Percentiles rank a stretch among this genome's conserved stretches.
These are phyloP conservation scores for Nakazawaea peltata DNA, from an alignment of 805 yeast genomes.

Conservation along the genomic window DNA sequence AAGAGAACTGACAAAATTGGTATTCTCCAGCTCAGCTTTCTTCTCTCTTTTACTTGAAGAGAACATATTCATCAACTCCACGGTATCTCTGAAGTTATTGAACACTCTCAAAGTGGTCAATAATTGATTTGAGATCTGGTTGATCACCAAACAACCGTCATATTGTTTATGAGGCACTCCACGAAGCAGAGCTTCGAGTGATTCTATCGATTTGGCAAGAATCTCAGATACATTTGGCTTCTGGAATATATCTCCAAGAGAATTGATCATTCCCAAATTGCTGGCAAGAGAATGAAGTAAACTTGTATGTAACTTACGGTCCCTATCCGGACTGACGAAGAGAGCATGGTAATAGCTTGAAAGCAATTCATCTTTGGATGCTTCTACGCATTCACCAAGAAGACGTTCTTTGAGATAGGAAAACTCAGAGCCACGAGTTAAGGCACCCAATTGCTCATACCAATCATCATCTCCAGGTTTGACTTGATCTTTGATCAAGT, in stretches of 20 bases:
- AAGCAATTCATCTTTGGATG: background rate
- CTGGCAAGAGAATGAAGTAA: conserved; percentile 8
- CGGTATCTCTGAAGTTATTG: conserved; percentile 25
- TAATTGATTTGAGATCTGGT: conserved; percentile 55
- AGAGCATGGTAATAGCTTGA: conserved; percentile 5
- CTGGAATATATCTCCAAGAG: conserved; percentile 6
- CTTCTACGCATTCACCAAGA: background rate
- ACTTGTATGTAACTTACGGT: conserved; percentile 5
- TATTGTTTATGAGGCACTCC: conserved; percentile 30
- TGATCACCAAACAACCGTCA: conserved; percentile 31
- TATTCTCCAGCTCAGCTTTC: background rate
- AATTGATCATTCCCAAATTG: conserved; percentile 4
- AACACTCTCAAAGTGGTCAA: conserved; percentile 48
- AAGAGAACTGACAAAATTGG: conserved; percentile 1
- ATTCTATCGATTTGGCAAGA: conserved; percentile 50
- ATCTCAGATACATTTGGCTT: conserved; percentile 4
- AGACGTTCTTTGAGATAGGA: conserved; percentile 1
- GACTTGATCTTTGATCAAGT: conserved; percentile 15
- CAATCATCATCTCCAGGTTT: background rate
- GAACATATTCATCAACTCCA: conserved; percentile 26
- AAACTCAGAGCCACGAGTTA: conserved; percentile 18
- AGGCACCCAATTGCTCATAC: conserved; percentile 19
- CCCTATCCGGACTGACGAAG: conserved; percentile 4
- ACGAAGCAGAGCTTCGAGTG: conserved; percentile 59
- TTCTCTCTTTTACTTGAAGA: conserved; percentile 6